A percentile compares a stretch with the other conserved stretches of the same genome.
Conservation (phyloP, 208 protist genomes). For the Acanthamoeba divionensis region DNA sequence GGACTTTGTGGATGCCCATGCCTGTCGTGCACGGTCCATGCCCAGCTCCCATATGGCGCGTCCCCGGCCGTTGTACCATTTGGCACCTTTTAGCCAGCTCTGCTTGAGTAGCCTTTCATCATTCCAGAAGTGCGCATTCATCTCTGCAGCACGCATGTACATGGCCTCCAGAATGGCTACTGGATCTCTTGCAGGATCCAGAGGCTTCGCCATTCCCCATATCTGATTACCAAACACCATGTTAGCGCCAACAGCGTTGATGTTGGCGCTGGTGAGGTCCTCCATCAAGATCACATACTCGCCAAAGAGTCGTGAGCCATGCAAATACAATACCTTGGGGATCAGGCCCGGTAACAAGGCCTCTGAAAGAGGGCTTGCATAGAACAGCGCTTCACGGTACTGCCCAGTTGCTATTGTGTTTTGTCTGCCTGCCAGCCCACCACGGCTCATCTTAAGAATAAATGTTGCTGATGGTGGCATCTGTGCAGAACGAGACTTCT, state of each 20-base stretch:
- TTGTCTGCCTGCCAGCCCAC: neutral
- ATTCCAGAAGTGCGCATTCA: slow-evolving; percentile 58
- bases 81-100: slow-evolving; percentile 24
- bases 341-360: neutral
- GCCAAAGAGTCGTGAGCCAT: neutral
- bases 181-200: no score
- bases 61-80: neutral
- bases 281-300: slow-evolving; percentile 57
- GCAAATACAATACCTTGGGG: neutral
- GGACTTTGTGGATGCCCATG: neutral
- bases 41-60: neutral
- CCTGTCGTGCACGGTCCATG: neutral
- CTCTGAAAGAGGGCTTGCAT: neutral
- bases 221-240: slow-evolving; percentile 65
- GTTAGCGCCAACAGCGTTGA: slow-evolving; percentile 11
- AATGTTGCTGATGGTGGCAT: neutral
- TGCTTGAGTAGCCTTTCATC: neutral
- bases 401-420: neutral
- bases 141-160: neutral
- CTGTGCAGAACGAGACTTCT: neutral
- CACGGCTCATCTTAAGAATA: neutral
- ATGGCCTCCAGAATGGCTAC: slow-evolving; percentile 3
- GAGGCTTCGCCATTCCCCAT: slow-evolving; percentile 58
- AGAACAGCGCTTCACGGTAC: neutral
- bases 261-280: neutral